Evolutionary conservation across 495 filamentous ascomycete genomes (phyloP).

Genomic region (Glutinoglossum americanum): DNA sequence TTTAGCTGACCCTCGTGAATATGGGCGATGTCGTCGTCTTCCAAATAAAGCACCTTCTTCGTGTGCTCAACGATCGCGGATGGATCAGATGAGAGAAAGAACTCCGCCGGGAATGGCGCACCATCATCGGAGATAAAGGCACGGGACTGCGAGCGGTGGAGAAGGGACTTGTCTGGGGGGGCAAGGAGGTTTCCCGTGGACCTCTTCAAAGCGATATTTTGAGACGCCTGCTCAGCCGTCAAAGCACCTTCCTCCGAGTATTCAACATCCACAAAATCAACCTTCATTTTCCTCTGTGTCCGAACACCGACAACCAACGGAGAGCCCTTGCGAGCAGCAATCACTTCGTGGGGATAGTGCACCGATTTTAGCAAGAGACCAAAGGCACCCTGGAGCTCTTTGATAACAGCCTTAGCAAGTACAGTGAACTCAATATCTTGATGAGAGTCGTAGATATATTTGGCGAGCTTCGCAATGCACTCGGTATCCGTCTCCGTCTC

Average conservation of each 20-base stretch:
- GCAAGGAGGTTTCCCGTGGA: conserved; percentile 32
- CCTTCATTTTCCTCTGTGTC: conserved; percentile 97
- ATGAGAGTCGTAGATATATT: conserved; percentile 94
- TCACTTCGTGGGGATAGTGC: conserved; percentile 93
- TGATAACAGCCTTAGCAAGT: conserved; percentile 90
- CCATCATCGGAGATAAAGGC: conserved; percentile 98
- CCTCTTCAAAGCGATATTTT: conserved; percentile 93
- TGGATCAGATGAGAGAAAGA: conserved; percentile 95
- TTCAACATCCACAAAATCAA: conserved; percentile 98
- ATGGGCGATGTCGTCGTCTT: conserved; percentile 98
- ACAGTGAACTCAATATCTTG: conserved; percentile 88
- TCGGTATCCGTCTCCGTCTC: conserved; percentile 99
- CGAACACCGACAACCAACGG: conserved; percentile 88
- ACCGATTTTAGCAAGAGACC: conserved; percentile 93
- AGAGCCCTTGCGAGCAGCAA: conserved; percentile 94
- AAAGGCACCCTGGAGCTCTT: conserved; percentile 93
- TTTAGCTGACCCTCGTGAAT: conserved; percentile 97
- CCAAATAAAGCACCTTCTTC: conserved; percentile 98
- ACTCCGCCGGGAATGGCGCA: conserved; percentile 91
- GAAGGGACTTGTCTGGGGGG: conserved; percentile 81
- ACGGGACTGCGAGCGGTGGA: conserved; percentile 93
- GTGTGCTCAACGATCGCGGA: conserved; percentile 98
- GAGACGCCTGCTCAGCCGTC: conserved; percentile 82
- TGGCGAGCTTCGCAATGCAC: conserved; percentile 95
- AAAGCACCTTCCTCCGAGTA: conserved; percentile 73